A percentile compares a stretch with the other conserved stretches of the same genome.
phyloP scores from a whole-genome alignment of 2,329 filamentous ascomycete genomes.

The Fusarium sp. region DNA sequence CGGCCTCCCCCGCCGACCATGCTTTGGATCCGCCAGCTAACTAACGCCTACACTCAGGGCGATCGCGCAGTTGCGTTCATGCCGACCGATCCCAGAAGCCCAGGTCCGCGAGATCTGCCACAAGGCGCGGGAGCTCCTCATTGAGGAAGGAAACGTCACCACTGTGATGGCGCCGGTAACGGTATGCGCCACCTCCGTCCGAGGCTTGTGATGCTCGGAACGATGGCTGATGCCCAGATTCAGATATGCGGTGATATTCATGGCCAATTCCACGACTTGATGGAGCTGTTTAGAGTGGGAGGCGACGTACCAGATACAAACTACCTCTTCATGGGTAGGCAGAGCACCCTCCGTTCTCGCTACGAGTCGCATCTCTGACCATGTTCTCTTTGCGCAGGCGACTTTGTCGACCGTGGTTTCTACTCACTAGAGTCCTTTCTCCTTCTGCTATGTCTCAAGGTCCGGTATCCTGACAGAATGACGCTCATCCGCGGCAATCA shows the following conservation, averaged over 20 bases:
- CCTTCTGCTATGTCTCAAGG: conserved; percentile 94
- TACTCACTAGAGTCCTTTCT: conserved; percentile 98
- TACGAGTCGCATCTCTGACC: conserved; percentile 17
- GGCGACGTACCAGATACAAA: conserved; percentile 96
- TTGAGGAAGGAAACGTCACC: conserved; percentile 98
- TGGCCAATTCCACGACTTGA: conserved; percentile 94
- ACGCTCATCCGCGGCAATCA: conserved; percentile 96
- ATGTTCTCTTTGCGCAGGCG: conserved; percentile 63
- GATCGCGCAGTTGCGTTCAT: conserved; percentile 94
- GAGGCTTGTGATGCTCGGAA: neutral
- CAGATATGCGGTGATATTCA: conserved; percentile 97
- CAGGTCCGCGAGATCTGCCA: conserved; percentile 98
- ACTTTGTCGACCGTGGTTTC: conserved; percentile 98
- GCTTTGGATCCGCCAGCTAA: conserved; percentile 1
- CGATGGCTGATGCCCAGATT: conserved; percentile 17
- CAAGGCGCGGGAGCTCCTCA: conserved; percentile 93
- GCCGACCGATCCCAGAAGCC: conserved; percentile 92
- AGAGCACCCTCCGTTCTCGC: conserved; percentile 21
- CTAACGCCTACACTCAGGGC: conserved; percentile 66
- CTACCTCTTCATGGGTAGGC: conserved; percentile 91
- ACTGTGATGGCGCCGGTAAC: conserved; percentile 95
- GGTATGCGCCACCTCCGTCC: conserved; percentile 59
- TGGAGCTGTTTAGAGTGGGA: conserved; percentile 95
- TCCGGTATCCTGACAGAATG: conserved; percentile 96
- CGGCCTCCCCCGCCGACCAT: neutral